phyloP scores from a whole-genome alignment of 163 green algal species.

The Prototheca wickerhamii region DNA sequence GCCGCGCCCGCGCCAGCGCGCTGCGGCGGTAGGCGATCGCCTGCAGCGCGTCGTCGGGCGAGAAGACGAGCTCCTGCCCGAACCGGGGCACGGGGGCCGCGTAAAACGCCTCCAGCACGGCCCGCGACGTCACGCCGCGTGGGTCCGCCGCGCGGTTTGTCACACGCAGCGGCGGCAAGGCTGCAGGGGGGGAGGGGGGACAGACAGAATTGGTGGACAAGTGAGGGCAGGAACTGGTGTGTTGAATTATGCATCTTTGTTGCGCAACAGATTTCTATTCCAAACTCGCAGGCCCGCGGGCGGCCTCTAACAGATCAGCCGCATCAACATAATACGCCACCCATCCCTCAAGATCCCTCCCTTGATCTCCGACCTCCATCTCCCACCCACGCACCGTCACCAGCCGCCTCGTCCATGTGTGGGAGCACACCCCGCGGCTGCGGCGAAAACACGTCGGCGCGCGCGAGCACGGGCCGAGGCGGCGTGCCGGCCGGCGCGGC shows the following conservation, averaged over 20 bases:
- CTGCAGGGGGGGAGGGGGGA: too few species aligned
- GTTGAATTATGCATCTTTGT: too few species aligned
- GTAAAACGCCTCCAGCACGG: slow-evolving; percentile 12
- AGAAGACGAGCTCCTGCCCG: slow-evolving; percentile 29
- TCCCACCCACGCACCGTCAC: neutral
- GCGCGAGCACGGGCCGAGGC: neutral
- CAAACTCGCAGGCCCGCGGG: too few species aligned
- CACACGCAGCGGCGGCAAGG: too few species aligned
- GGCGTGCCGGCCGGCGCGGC: neutral
- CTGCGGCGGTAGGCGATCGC: slow-evolving; percentile 28
- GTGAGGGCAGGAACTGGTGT: too few species aligned
- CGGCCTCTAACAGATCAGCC: too few species aligned
- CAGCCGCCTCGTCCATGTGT: neutral
- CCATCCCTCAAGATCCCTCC: too few species aligned
- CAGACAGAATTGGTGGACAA: too few species aligned
- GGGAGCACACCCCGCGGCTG: neutral
- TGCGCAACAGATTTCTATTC: too few species aligned
- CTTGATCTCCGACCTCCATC: too few species aligned
- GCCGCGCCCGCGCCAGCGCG: neutral
- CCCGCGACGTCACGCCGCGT: slow-evolving; percentile 2
- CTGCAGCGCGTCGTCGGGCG: slow-evolving; percentile 35
- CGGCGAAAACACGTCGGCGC: neutral
- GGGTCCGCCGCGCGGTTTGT: neutral
- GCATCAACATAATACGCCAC: too few species aligned
- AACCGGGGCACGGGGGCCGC: slow-evolving; percentile 9